A percentile compares a stretch with the other conserved stretches of the same genome.
These are phyloP conservation scores for Carex myosuroides DNA, from an alignment of 176 grass and related monocot species.

Conservation along the genomic window DNA sequence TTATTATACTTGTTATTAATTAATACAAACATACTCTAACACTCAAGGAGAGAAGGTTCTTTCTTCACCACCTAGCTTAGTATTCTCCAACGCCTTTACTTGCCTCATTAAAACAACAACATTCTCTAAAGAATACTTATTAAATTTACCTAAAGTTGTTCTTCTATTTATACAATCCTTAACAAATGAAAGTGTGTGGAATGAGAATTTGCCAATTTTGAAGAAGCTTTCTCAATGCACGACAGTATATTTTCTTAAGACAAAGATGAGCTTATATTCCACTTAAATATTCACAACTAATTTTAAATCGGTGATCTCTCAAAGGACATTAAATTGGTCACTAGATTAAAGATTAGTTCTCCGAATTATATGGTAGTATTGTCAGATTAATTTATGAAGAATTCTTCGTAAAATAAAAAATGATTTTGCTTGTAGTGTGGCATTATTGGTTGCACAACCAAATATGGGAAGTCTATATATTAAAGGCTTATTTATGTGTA, in stretches of 20 bases:
- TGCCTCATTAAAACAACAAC: neutral
- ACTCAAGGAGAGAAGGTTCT: conserved; percentile 21
- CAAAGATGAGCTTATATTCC: too few relatives aligned
- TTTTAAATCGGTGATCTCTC: too few relatives aligned
- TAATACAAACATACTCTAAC: neutral
- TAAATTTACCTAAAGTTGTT: neutral
- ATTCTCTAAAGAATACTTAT: neutral
- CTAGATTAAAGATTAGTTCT: neutral
- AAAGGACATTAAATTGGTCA: too few relatives aligned
- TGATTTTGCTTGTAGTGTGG: neutral
- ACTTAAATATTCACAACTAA: too few relatives aligned
- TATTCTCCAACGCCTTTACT: conserved; percentile 4
- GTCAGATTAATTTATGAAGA: neutral
- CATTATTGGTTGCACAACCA: neutral
- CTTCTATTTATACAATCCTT: neutral
- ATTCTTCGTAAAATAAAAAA: neutral
- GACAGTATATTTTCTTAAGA: neutral
- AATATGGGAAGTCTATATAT: neutral
- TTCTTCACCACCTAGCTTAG: conserved; percentile 6
- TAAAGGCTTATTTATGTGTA: neutral
- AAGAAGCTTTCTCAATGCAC: neutral
- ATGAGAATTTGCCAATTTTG: neutral
- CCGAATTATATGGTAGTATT: neutral
- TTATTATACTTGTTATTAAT: neutral
- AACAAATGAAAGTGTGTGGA: neutral